phyloP scores from a whole-genome alignment of 1,284 basidiomycete genomes.

The Fistulinella cinereoalba region DNA sequence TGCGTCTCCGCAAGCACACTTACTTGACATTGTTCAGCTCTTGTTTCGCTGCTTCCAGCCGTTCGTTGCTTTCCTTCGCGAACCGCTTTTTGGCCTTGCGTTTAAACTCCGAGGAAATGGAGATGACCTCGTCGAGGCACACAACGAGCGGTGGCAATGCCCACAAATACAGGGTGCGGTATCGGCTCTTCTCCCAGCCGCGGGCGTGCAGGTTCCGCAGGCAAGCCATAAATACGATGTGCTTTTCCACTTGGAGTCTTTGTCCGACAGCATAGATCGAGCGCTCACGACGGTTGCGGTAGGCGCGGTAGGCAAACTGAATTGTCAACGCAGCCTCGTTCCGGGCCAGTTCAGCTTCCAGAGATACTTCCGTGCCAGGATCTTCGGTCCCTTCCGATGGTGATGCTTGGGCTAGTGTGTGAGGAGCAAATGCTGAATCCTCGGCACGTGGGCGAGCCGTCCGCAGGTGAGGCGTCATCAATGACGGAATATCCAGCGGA shows the following conservation, averaged over 20 bases:
- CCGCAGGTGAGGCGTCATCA: constrained; percentile 18
- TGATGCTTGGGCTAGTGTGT: neutral
- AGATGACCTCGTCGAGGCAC: constrained; percentile 41
- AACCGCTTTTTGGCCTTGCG: constrained; percentile 35
- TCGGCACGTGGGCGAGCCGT: constrained; percentile 13
- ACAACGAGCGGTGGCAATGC: constrained; percentile 49
- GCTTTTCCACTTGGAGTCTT: constrained; percentile 23
- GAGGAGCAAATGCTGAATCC: constrained; percentile 14
- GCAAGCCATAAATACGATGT: constrained; percentile 36
- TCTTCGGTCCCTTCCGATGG: constrained; percentile 1
- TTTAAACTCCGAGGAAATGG: constrained; percentile 33
- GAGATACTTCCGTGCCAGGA: neutral
- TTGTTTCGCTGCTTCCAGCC: constrained; percentile 36
- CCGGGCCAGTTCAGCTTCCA: constrained; percentile 12
- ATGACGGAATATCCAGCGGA: constrained; percentile 18
- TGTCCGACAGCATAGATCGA: constrained; percentile 25
- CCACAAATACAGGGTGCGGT: constrained; percentile 47
- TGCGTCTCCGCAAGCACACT: constrained; percentile 5
- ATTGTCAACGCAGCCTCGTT: constrained; percentile 17
- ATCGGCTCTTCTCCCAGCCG: constrained; percentile 36
- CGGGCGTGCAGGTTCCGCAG: constrained; percentile 30
- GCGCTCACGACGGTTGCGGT: constrained; percentile 27
- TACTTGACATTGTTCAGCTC: constrained; percentile 34
- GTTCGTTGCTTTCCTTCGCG: constrained; percentile 25
- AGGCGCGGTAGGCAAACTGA: constrained; percentile 17